Conservation (phyloP, 2,329 filamentous ascomycete species). For the Cordyceps farinosa region DNA sequence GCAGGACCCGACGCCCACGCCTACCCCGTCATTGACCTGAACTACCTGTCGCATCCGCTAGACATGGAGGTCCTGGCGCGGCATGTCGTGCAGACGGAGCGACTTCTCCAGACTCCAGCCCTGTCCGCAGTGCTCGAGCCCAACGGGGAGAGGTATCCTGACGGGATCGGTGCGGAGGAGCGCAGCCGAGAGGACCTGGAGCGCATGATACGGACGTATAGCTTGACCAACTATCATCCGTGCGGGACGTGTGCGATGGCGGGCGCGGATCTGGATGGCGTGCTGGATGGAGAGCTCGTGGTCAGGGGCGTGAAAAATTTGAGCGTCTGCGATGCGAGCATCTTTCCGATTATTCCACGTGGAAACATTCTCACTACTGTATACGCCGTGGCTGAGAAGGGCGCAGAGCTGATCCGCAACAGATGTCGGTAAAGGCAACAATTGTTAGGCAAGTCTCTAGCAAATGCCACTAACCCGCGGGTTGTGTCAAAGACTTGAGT, state of each 20-base stretch:
- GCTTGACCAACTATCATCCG: conserved; percentile 36
- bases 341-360: conserved; percentile 41
- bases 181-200: conserved; percentile 25
- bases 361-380: conserved; percentile 31
- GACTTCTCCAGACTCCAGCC: conserved; percentile 34
- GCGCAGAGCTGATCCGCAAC: neutral
- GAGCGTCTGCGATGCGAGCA: conserved; percentile 42
- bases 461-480: neutral
- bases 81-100: conserved; percentile 35
- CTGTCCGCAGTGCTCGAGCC: conserved; percentile 40
- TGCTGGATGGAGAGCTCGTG: conserved; percentile 38
- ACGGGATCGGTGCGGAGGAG: conserved; percentile 16
- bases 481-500: no score
- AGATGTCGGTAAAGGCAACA: no score
- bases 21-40: conserved; percentile 51
- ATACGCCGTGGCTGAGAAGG: conserved; percentile 35
- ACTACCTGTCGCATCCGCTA: conserved; percentile 52
- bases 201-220: conserved; percentile 31
- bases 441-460: no score
- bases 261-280: conserved; percentile 39
- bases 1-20: conserved; percentile 38
- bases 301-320: conserved; percentile 42
- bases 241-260: conserved; percentile 36
- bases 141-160: conserved; percentile 24
- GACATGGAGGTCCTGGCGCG: conserved; percentile 51